Base-by-base conservation (phyloP, 176 grass and related monocot species). In the Saccharum spontaneum region DNA sequence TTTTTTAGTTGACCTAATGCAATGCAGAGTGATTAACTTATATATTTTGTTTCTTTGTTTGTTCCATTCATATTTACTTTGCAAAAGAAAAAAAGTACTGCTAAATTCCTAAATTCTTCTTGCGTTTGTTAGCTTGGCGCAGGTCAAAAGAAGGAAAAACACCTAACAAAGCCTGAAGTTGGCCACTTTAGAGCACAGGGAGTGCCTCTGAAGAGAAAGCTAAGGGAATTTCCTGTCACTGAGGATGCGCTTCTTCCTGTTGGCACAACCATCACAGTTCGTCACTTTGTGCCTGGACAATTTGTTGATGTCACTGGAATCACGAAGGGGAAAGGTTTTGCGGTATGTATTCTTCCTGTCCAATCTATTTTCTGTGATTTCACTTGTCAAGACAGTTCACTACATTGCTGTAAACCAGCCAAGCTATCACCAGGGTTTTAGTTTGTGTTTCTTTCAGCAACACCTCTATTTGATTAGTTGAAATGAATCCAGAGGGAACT, bases 141-240 rank as follows among this genome's bases (percentile, higher is more conserved):
- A 69, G 97, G 97, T 4, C 97, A 99, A 82, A 99, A 99, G 90
- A 99, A 99, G 82, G 97, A 99, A 86, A 99, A 99, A n/a, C 97
- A 99, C 89, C 90, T 99, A 65, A 92, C 88, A 59, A 99, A 94
- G 52, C 79, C 97, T 34, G 97, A 99, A 88, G 86, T 92, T 38
- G 91, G 97, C 13, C 97, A 99, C 71, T 99, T 96, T 44, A 99
- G 97, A 85, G 79, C 93, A 16, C 91, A 94, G 38, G 93, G 88
- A 54, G 90, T 99, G 49, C 91, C 93, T 39, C 61, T 99, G 40
- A 99, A 99, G 84, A 93, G 97, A 63, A 99, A 99, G 80, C 84
- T 99, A 70, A 99, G 68, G 75, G 97, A 99, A 45, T 96, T 99
- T 79, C 97, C 91, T 71, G 97, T 99, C 43, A 99, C 93, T 1